A percentile compares a stretch with the other conserved stretches of the same genome.
Conservation (phyloP, 129 eudicot genomes). For the Pseudognaphalium luteoalbum region DNA sequence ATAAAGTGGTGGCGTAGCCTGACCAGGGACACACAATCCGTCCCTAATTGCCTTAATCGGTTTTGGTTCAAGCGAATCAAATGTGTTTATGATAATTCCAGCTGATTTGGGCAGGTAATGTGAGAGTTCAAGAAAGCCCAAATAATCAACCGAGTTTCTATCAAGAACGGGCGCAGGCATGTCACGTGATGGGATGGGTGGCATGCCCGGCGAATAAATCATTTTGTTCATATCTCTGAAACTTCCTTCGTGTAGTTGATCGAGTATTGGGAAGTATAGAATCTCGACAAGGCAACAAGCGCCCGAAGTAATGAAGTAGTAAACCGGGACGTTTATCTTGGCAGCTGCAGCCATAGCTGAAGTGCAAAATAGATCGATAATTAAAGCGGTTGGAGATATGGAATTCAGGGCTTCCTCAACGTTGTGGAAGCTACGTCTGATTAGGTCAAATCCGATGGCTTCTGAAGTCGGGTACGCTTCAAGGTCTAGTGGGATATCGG, state of each 20-base stretch:
- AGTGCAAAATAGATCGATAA: constrained; percentile 33
- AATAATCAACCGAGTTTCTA: constrained; percentile 24
- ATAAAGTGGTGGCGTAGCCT: no score
- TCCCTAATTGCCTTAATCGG: no score
- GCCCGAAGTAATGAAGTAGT: constrained; percentile 34
- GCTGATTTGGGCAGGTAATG: constrained; percentile 31
- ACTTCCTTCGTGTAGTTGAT: constrained; percentile 4
- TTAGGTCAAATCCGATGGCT: constrained; percentile 26
- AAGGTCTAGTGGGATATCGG: constrained; percentile 30
- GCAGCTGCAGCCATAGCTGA: not conserved
- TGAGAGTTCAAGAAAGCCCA: constrained; percentile 26
- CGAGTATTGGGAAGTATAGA: constrained; percentile 17
- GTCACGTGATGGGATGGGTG: constrained; percentile 27
- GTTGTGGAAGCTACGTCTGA: constrained; percentile 27
- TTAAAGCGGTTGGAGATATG: constrained; percentile 28
- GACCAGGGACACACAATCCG: no score
- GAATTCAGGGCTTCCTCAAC: constrained; percentile 30
- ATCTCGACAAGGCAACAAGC: constrained; percentile 21
- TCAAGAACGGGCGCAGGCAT: constrained; percentile 27
- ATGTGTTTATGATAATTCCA: constrained; percentile 48
- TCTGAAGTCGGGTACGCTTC: constrained; percentile 22
- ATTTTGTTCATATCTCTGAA: constrained; percentile 26
- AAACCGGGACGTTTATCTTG: constrained; percentile 2
- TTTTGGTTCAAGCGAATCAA: no score
- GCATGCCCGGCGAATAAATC: constrained; percentile 24